Percentiles rank a stretch among this genome's conserved stretches.
These are phyloP conservation scores for Boletus rufocinnamomeus DNA, from an alignment of 768 basidiomycete species.

Conservation along the genomic window DNA sequence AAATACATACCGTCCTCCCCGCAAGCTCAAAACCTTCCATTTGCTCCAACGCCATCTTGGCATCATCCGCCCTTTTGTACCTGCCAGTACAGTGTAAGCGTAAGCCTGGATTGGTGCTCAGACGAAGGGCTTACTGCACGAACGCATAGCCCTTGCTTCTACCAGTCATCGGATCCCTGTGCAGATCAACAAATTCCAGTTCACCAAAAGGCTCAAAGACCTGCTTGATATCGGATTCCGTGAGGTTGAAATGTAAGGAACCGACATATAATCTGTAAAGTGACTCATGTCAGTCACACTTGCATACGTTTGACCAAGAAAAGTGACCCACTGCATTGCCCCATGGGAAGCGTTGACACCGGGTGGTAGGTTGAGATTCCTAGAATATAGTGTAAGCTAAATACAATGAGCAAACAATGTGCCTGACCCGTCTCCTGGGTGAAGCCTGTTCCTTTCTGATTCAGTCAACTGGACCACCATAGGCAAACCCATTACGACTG, in stretches of 20 bases:
- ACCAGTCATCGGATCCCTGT: constrained; percentile 91
- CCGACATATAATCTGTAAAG: constrained; percentile 86
- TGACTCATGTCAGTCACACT: constrained; percentile 13
- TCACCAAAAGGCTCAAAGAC: constrained; percentile 99
- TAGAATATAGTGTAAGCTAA: constrained; percentile 30
- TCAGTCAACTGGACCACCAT: constrained; percentile 97
- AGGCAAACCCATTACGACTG: constrained; percentile 97
- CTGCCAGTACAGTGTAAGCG: constrained; percentile 39
- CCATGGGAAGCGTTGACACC: constrained; percentile 81
- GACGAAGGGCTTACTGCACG: constrained; percentile 69
- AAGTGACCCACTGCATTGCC: constrained; percentile 74
- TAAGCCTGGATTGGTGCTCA: neutral
- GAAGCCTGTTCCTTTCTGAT: constrained; percentile 89
- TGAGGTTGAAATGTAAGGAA: constrained; percentile 94
- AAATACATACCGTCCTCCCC: constrained; percentile 73
- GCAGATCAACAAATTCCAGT: constrained; percentile 97
- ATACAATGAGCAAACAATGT: constrained; percentile 4
- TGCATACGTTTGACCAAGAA: constrained; percentile 19
- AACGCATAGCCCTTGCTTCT: constrained; percentile 98
- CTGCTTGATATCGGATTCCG: constrained; percentile 96
- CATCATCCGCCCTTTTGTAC: constrained; percentile 90
- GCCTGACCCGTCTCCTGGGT: constrained; percentile 83
- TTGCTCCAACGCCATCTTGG: constrained; percentile 94
- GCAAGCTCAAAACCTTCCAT: constrained; percentile 99
- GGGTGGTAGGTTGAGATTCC: constrained; percentile 80